Conservation (phyloP, 495 filamentous ascomycete species). For the Penicillium maclennaniae region DNA sequence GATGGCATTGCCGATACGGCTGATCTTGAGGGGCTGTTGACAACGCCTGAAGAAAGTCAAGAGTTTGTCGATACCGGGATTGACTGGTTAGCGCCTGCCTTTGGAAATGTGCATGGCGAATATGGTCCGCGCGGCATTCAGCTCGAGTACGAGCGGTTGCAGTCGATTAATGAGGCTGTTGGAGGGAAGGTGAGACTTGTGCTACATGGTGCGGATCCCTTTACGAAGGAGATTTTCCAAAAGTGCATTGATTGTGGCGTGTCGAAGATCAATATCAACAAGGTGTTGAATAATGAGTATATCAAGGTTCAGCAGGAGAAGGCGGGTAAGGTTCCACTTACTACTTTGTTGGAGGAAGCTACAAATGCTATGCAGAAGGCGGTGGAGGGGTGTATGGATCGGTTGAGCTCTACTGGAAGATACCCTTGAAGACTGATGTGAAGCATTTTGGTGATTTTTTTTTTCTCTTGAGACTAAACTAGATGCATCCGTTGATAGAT, state of each 20-base stretch:
- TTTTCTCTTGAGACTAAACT: constrained; percentile 5
- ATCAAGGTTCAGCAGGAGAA: constrained; percentile 62
- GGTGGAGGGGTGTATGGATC: constrained; percentile 71
- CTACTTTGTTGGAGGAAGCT: constrained; percentile 66
- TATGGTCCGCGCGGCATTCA: constrained; percentile 72
- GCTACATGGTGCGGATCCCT: constrained; percentile 75
- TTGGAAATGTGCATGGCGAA: constrained; percentile 82
- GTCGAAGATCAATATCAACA: constrained; percentile 79
- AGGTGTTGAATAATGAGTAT: constrained; percentile 72
- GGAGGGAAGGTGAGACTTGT: constrained; percentile 63
- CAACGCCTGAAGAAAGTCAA: constrained; percentile 71
- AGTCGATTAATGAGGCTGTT: constrained; percentile 58
- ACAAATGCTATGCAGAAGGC: constrained; percentile 71
- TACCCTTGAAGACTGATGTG: constrained; percentile 20
- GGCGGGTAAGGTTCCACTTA: constrained; percentile 61
- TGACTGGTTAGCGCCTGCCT: constrained; percentile 78
- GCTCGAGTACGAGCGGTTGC: constrained; percentile 67
- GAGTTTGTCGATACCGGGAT: constrained; percentile 78
- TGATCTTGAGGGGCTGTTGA: constrained; percentile 69
- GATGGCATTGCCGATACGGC: constrained; percentile 76
- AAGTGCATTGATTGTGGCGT: constrained; percentile 68
- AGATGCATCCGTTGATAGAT: constrained; percentile 4
- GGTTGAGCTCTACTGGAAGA: constrained; percentile 63
- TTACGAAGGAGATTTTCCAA: constrained; percentile 62
- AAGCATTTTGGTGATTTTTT: not conserved